Evolutionary conservation across 2,329 filamentous ascomycete species (phyloP).

Genomic region (Fusarium sp.): DNA sequence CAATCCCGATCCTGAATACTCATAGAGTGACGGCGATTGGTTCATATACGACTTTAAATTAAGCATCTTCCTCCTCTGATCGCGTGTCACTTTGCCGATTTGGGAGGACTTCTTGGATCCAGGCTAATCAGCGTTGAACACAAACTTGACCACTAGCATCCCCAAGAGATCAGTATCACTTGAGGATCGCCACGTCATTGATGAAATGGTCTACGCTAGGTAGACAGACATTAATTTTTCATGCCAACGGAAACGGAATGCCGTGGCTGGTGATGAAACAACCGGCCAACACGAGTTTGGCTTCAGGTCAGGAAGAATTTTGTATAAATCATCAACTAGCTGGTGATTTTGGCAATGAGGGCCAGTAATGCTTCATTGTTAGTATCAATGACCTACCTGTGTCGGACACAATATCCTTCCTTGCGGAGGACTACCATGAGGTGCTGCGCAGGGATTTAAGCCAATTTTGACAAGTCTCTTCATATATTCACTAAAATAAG

Average conservation of each 20-base stretch:
- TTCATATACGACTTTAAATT: background rate
- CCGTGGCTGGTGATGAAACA: background rate
- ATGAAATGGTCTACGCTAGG: background rate
- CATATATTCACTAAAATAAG: no score
- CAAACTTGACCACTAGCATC: background rate
- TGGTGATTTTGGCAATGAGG: background rate
- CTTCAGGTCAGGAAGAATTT: background rate
- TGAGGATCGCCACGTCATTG: background rate
- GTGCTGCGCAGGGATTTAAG: no score
- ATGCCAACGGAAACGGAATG: background rate
- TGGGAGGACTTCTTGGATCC: background rate
- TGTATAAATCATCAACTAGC: background rate
- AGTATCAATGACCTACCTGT: background rate
- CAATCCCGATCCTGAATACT: background rate
- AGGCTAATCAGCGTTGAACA: background rate
- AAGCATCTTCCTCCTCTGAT: background rate
- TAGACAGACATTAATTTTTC: background rate
- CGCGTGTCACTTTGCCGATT: background rate
- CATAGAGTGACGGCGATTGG: background rate
- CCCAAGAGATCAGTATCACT: background rate
- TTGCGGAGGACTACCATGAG: no score
- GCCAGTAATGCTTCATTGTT: background rate
- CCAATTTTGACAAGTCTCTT: no score
- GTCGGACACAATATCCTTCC: no score
- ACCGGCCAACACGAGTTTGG: background rate